A percentile compares a stretch with the other conserved stretches of the same genome.
These are phyloP conservation scores for Dryadomyces quercus-mongolicae DNA, from an alignment of 2,329 filamentous ascomycete species.

Conservation along the genomic window DNA sequence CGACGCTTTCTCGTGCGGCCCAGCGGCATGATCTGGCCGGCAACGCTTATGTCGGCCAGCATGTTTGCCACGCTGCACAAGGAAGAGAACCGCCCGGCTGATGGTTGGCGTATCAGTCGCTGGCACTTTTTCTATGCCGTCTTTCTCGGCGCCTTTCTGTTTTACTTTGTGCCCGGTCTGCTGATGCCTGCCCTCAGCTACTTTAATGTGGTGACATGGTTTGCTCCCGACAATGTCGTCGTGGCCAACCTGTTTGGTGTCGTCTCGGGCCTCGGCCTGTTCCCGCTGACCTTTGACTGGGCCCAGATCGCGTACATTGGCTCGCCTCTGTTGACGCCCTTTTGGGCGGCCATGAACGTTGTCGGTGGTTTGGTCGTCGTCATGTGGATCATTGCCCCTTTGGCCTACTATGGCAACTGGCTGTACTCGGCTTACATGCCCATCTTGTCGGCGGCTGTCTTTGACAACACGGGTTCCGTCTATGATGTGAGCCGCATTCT, in stretches of 20 bases:
- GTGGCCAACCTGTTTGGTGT: conserved; percentile 79
- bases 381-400: conserved; percentile 74
- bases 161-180: conserved; percentile 77
- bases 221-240: conserved; percentile 75
- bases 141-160: conserved; percentile 58
- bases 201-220: conserved; percentile 83
- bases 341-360: conserved; percentile 79
- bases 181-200: conserved; percentile 77
- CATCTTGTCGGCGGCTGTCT: conserved; percentile 72
- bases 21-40: conserved; percentile 85
- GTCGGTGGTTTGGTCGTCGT: conserved; percentile 67
- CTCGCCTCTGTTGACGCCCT: conserved; percentile 70
- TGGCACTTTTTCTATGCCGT: conserved; percentile 76
- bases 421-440: conserved; percentile 79
- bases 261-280: conserved; percentile 70
- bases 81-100: conserved; percentile 68
- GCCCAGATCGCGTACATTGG: conserved; percentile 82
- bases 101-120: conserved; percentile 71
- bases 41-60: conserved; percentile 74
- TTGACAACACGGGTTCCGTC: conserved; percentile 68
- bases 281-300: conserved; percentile 86
- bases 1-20: conserved; percentile 73
- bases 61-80: conserved; percentile 85
- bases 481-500: conserved; percentile 76
- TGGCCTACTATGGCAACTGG: conserved; percentile 70